Base-by-base conservation (phyloP, 805 yeast genomes). In the Danielozyma ontarioensis region DNA sequence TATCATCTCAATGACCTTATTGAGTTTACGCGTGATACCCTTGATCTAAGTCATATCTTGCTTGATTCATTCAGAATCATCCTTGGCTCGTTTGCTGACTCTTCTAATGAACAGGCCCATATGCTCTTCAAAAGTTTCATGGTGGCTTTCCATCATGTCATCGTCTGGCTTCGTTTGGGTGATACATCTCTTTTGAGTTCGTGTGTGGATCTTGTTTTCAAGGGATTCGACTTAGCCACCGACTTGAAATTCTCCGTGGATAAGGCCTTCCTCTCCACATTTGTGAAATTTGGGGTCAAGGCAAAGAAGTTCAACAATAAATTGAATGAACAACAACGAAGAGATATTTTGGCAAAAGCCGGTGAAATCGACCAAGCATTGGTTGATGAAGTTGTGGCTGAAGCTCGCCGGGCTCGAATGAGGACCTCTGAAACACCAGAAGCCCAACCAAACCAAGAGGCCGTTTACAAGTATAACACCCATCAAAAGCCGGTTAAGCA, bases 11-110 rank as follows among this genome's bases (percentile, higher is more conserved):
- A 68, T 0, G 72, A 72, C 31, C 64, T 86, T 45, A 72, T 80
- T 27, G 95, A 88, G 36, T 89, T 87, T 45, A 84, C 96, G 2
- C 74, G 95, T 53, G 96, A 87, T 50, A 80, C 86, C 0, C 66
- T 90, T 32, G 96, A 89, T 45, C 65, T 85, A 21, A 80, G 95
- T 37, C 79, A 80, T 40, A 55, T 69, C 2, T 59, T 89, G 22
- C 53, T 89, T n/a, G 78, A 72, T 35, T 76, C 89, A 2, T 83
- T 74, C 48, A 65, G 79, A 37, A 64, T 72, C n/a, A 38, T 62
- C 11, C 28, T 44, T 24, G 57, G 51, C 26, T 41, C 31, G 13
- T 34, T 48, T n/a, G 34, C 31, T 11, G 44, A 41, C 16, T 17
- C 35, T 3, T 30, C 30, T 11, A 32, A 32, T 22, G 31, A 38